Base-by-base conservation (phyloP, 2,329 filamentous ascomycete species). In the Arthroderma sp. region DNA sequence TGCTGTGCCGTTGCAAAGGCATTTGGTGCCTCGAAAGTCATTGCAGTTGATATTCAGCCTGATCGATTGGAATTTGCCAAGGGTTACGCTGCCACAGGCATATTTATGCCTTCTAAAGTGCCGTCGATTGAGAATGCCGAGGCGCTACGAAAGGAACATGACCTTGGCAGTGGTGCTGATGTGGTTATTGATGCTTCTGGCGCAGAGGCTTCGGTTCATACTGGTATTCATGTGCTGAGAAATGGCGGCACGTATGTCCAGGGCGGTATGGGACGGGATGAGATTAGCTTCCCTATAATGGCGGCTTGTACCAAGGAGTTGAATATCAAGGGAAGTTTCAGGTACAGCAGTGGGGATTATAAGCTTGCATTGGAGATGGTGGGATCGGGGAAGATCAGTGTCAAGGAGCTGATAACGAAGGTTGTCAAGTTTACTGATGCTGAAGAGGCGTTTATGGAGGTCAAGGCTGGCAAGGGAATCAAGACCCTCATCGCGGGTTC, bases 241-340 rank as follows among this genome's bases (percentile, higher is more conserved):
- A 71, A 71, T 39, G 85, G 85, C 45, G 85, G 85, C 30, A 80
- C 75, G 10, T 89, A 86, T 56, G 81, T 93, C 6, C 86, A 93
- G 68, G 86, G 80, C 48, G 88, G 88, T 45, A 94, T 95, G 86
- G 89, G 89, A 58, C 83, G 82, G 60, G 65, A 78, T 34, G 85
- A 94, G 58, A 88, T 95, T 62, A 83, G 67, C 6, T 94, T 95
- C 70, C 89, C 89, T 42, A 94, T 96, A 61, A 84, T 89, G 76
- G 82, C 84, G 4, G 72, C 93, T 59, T 93, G 87, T 63, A 74
- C 80, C 42, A 95, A 95, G 69, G 89, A 96, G 70, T 72, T 94
- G 42, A 93, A 81, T 7, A 74, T 84, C 39, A 84, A 82, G 59
- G 89, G 89, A 22, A 88, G 82, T 50, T 96, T 96, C 73, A 78